Base-by-base conservation (phyloP, 768 basidiomycete species). In the Suillus subalutaceus region DNA sequence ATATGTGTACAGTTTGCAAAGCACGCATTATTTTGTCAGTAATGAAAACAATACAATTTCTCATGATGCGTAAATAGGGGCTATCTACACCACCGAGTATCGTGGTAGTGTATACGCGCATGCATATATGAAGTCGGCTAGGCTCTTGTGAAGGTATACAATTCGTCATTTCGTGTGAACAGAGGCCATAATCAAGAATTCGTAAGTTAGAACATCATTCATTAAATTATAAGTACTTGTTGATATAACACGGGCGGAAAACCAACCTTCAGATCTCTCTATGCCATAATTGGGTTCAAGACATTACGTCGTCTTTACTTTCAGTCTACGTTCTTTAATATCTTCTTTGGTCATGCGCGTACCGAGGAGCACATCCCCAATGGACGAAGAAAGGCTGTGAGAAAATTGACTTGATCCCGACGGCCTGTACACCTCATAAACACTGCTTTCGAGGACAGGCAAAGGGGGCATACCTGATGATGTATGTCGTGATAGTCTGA, bases 401-500 rank as follows among this genome's bases (percentile, higher is more conserved):
- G 73, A 94, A 98, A 73, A 97, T 97, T 44, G 88, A 90, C 79
- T 97, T 97, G 79, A 96, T 92, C 1, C 95, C 96, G 69, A 91
- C 84, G 43, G 66, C 20, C 68, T 68, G 26, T 35, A 40, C n/a
- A 9, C 38, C 20, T 61, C 37, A 32, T 58, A 13, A 56, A 9
- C 55, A 20, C 55, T 30, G 56, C n/a, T 30, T 13, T 18, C 16
- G 35, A 35, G 12, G 67, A 55, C 30, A 44, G 16, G 64, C n/a
- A 9, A 35, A 57, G 13, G 46, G n/a, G 23, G 3, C 3, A 53
- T 64, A 91, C 92, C 84, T 96, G 95, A 77, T 98, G 96, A 74
- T 99, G 97, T 67, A 99, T 97, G 77, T 98, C 97, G 76, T 98
- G 96, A 77, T 97, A 99, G 78, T 97, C 93, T 2, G 96, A 91